Percentiles rank a stretch among this genome's conserved stretches.
Evolutionary conservation across 1,284 basidiomycete species (phyloP).

Genomic region (Retiboletus flavoniger): DNA sequence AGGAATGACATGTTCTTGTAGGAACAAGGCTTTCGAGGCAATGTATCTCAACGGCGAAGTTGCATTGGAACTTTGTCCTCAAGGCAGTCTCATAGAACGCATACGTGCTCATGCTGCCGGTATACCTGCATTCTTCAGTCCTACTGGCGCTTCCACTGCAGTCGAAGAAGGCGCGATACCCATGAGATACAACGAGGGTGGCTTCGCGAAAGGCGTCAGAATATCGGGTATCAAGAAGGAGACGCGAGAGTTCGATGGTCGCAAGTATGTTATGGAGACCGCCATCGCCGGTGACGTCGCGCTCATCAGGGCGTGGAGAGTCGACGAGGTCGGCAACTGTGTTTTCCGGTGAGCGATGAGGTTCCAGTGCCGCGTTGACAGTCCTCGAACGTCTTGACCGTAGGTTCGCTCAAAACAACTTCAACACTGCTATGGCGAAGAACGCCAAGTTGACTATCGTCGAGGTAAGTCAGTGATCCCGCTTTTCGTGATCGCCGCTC

Average conservation of each 20-base stretch:
- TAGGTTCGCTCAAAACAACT: constrained; percentile 89
- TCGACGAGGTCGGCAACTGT: constrained; percentile 85
- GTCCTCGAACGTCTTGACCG: background rate
- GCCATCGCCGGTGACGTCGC: constrained; percentile 87
- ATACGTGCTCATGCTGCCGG: constrained; percentile 91
- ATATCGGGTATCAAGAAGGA: constrained; percentile 80
- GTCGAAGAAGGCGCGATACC: constrained; percentile 80
- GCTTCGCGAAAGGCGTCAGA: constrained; percentile 61
- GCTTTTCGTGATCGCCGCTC: background rate
- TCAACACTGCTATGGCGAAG: constrained; percentile 83
- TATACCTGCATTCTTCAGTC: constrained; percentile 95
- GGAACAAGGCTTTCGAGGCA: constrained; percentile 76
- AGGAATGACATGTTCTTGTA: constrained; percentile 29
- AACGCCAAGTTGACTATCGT: constrained; percentile 91
- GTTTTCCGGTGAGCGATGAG: constrained; percentile 63
- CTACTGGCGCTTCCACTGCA: constrained; percentile 89
- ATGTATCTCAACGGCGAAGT: constrained; percentile 82
- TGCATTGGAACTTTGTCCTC: constrained; percentile 85
- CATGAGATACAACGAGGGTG: constrained; percentile 68
- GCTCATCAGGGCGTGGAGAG: constrained; percentile 93
- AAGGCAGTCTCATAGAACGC: constrained; percentile 89
- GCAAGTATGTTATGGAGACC: constrained; percentile 85
- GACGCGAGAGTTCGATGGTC: constrained; percentile 75
- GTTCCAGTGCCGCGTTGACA: background rate
- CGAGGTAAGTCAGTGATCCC: constrained; percentile 52